Conservation (phyloP, 495 filamentous ascomycete genomes). For the Parmelia sp. region DNA sequence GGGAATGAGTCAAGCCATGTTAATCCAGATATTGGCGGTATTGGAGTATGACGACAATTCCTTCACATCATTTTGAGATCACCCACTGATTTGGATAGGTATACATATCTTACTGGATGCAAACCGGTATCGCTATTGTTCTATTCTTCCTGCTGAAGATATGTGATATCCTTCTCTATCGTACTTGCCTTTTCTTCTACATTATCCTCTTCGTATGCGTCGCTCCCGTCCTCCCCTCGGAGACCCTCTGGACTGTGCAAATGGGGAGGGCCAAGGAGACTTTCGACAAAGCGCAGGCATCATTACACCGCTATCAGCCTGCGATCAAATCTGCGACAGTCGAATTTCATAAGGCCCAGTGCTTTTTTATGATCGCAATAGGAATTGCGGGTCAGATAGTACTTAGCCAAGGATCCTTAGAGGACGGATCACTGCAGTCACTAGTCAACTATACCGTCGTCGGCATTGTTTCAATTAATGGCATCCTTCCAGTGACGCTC, state of each 20-base stretch:
- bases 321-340: constrained; percentile 6
- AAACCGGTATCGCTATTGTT: background rate
- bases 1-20: background rate
- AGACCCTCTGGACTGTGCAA: background rate
- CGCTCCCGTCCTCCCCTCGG: too few relatives aligned
- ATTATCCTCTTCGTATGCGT: background rate
- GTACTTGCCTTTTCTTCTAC: background rate
- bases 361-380: constrained; percentile 9
- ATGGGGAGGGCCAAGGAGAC: background rate
- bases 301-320: background rate
- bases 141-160: background rate
- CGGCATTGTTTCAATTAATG: constrained; percentile 5
- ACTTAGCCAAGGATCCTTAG: background rate
- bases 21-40: constrained; percentile 11
- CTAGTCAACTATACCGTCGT: background rate
- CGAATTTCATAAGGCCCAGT: constrained; percentile 15
- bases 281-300: background rate
- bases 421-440: background rate
- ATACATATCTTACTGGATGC: constrained; percentile 11
- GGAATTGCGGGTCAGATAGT: constrained; percentile 1
- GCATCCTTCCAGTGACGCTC: constrained; percentile 3
- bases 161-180: background rate
- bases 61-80: too few relatives aligned
- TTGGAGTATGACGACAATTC: background rate
- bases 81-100: background rate